Evolutionary conservation across 768 basidiomycete species (phyloP), one percentile per base, ranked within the genome.

Genomic region (Panaeolus cyanescens): DNA sequence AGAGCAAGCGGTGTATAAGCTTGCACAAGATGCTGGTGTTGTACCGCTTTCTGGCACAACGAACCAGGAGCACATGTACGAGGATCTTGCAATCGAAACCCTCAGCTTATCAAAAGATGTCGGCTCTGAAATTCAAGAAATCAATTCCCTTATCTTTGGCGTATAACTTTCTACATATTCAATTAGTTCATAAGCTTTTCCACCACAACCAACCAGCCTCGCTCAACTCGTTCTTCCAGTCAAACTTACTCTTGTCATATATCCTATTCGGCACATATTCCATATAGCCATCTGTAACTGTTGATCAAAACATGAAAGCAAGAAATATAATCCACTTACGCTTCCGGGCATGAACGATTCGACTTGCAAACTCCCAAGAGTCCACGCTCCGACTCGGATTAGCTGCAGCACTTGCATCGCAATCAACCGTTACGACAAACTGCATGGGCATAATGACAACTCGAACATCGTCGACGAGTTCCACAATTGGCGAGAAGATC

Each of bases 1-100:
- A 6, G 83, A 86, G 40, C 91, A 93, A 69, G 81, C 81, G 0
- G 70, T 92, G 7, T 94, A 85, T 76, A 85, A 83, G 68, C 74
- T 93, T 42, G 88, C 87, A 7, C 89, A 92, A 68, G 69, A 80
- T 25, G 79, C 84, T 60, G 87, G 84, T 2, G 82, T 95, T 62
- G 83, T 83, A 0, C 92, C 93, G 0, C 73, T 95, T 39, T 88
- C 89, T 32, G 93, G 93, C 2, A 93, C 92, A 10, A 90, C 84
- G 0, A 80, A 81, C 59, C 81, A 85, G 60, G 60, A 75, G 22
- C 91, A 93, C 64, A 92, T 71, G 70, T 57, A 75, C 34, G 84
- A 92, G 61, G 89, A 86, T 59, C 73, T 91, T 19, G 79, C 77
- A 1, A 80, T 76, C 4, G 68, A 73, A 36, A 53, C 66, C 5